phyloP scores from a whole-genome alignment of 192 early-diverging fungal genomes.

The Dimargaris xerosporica region DNA sequence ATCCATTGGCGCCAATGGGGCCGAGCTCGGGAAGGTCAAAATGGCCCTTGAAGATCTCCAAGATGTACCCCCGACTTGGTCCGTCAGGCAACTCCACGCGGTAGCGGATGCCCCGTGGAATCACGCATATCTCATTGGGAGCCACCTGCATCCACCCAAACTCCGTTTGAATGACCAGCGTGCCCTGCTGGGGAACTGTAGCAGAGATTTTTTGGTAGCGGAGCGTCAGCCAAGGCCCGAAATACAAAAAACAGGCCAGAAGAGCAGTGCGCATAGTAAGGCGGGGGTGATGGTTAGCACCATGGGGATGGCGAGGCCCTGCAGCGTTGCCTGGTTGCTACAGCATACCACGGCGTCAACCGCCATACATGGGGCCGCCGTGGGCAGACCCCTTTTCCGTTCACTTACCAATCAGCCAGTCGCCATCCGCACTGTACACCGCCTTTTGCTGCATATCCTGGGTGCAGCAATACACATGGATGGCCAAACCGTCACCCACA shows the following conservation, averaged over 20 bases:
- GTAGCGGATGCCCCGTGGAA: conserved; percentile 85
- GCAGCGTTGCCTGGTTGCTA: too few species aligned
- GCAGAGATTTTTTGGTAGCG: background rate
- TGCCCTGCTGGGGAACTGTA: conserved; percentile 75
- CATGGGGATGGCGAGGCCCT: too few species aligned
- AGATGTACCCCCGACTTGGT: conserved; percentile 75
- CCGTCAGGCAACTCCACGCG: conserved; percentile 64
- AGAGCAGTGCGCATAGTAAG: too few species aligned
- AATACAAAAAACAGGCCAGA: too few species aligned
- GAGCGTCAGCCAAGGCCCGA: too few species aligned
- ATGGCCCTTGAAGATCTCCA: conserved; percentile 76
- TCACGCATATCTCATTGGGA: conserved; percentile 86
- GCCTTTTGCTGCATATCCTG: conserved; percentile 58
- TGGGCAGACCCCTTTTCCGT: background rate
- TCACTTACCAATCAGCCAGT: conserved; percentile 64
- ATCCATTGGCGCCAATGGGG: conserved; percentile 89
- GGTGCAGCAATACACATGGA: conserved; percentile 71
- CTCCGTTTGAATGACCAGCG: conserved; percentile 82
- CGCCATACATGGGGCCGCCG: too few species aligned
- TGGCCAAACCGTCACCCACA: conserved; percentile 59
- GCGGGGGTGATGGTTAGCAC: too few species aligned
- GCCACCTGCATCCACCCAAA: conserved; percentile 65
- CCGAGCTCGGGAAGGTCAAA: conserved; percentile 94
- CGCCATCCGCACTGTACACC: conserved; percentile 85
- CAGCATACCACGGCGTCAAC: too few species aligned